A percentile compares a stretch with the other conserved stretches of the same genome.
These are phyloP conservation scores for Venturia aucupariae DNA, from an alignment of 2,329 filamentous ascomycete species.

Conservation along the genomic window DNA sequence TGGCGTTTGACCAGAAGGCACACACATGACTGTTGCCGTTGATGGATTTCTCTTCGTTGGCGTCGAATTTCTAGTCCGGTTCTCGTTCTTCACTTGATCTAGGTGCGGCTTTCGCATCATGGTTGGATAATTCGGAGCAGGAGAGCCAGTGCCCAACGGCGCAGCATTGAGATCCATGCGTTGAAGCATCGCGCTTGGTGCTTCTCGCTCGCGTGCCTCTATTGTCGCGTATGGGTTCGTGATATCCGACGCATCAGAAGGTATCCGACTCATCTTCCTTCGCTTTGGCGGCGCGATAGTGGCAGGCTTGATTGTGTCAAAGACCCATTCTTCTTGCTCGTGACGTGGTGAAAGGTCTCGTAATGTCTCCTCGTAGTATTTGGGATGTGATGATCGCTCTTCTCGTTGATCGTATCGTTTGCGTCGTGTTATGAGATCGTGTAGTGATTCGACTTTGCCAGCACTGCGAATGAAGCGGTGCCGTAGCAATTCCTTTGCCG, in stretches of 20 bases:
- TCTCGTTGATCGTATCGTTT: slow-evolving; percentile 73
- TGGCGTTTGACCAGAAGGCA: slow-evolving; percentile 29
- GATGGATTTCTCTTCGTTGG: slow-evolving; percentile 26
- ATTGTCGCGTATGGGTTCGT: slow-evolving; percentile 15
- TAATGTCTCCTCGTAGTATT: slow-evolving; percentile 92
- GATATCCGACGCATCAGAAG: slow-evolving; percentile 24
- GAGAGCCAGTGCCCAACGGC: slow-evolving; percentile 31
- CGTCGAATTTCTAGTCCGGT: neutral
- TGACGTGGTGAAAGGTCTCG: slow-evolving; percentile 34
- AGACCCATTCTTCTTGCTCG: slow-evolving; percentile 84
- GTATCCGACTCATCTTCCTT: slow-evolving; percentile 38
- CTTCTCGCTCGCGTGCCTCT: slow-evolving; percentile 6
- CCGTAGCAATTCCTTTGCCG: slow-evolving; percentile 76
- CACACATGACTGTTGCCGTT: slow-evolving; percentile 29
- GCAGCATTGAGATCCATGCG: slow-evolving; percentile 36
- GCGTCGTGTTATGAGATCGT: slow-evolving; percentile 76
- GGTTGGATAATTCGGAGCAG: slow-evolving; percentile 26
- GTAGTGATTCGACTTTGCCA: slow-evolving; percentile 77
- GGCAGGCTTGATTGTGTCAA: slow-evolving; percentile 73
- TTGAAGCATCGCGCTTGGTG: slow-evolving; percentile 24
- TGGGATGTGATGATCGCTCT: slow-evolving; percentile 55
- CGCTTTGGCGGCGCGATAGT: slow-evolving; percentile 27
- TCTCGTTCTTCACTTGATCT: slow-evolving; percentile 17
- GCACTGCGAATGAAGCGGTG: slow-evolving; percentile 83
- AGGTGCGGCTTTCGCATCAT: slow-evolving; percentile 18